A percentile compares a stretch with the other conserved stretches of the same genome.
phyloP scores from a whole-genome alignment of 106 monocot genomes.

The Allium fistulosum region DNA sequence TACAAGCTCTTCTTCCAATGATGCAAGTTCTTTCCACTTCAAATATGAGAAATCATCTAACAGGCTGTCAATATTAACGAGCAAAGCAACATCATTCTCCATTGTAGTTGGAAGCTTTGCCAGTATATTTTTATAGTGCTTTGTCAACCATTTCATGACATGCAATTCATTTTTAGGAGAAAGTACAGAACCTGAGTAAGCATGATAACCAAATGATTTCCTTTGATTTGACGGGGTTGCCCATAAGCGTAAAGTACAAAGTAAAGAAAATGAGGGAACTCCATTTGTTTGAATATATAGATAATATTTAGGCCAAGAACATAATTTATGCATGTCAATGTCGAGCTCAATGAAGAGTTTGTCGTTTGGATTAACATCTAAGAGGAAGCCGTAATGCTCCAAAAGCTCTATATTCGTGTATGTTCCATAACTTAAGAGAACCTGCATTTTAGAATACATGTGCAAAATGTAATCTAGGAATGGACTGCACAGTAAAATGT shows the following conservation, averaged over 20 bases:
- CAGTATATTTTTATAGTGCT: slow-evolving; percentile 34
- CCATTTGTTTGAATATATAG: slow-evolving; percentile 80
- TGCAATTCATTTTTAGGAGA: slow-evolving; percentile 63
- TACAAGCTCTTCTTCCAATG: slow-evolving; percentile 20
- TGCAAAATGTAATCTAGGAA: neutral
- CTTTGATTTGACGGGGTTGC: slow-evolving; percentile 50
- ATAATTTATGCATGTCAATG: slow-evolving; percentile 16
- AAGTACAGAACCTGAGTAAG: slow-evolving; percentile 47
- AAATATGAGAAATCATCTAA: slow-evolving; percentile 9
- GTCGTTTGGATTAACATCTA: slow-evolving; percentile 69
- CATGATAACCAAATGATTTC: slow-evolving; percentile 28
- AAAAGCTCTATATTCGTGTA: slow-evolving; percentile 93
- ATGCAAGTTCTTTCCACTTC: neutral
- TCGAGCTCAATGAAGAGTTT: slow-evolving; percentile 58
- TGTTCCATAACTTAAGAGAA: slow-evolving; percentile 85
- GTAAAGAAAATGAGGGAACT: slow-evolving; percentile 71
- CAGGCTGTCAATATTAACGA: slow-evolving; percentile 27
- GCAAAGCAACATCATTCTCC: slow-evolving; percentile 33
- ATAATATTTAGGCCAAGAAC: slow-evolving; percentile 61
- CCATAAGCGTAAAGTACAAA: slow-evolving; percentile 61
- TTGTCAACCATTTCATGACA: slow-evolving; percentile 57
- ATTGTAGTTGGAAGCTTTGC: slow-evolving; percentile 27
- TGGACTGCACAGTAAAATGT: neutral
- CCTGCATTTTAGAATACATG: slow-evolving; percentile 29
- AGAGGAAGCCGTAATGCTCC: slow-evolving; percentile 91